Conservation (phyloP, 306 rosid genomes). For the Calophaca sinica region DNA sequence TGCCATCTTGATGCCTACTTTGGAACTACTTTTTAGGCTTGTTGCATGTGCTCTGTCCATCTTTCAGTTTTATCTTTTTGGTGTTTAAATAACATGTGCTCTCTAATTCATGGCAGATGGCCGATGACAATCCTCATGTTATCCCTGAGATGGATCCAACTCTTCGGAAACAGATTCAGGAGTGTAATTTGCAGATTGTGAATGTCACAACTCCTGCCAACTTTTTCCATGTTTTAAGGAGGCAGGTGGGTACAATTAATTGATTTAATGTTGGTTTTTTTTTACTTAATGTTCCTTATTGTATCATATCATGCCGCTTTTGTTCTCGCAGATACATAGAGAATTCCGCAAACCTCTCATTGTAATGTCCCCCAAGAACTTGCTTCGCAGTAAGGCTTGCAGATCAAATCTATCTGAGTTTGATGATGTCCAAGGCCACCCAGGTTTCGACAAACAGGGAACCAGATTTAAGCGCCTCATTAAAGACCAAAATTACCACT, state of each 20-base stretch:
- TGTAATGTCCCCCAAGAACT: conserved; percentile 95
- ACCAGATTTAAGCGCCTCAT: conserved; percentile 97
- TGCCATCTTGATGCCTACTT: conserved; percentile 1
- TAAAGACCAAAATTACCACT: conserved; percentile 82
- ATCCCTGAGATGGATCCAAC: conserved; percentile 99
- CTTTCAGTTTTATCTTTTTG: neutral
- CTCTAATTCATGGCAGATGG: conserved; percentile 76
- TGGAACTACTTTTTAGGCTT: conserved; percentile 27
- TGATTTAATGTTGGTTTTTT: conserved; percentile 32
- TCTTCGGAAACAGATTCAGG: conserved; percentile 93
- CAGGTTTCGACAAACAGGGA: conserved; percentile 99
- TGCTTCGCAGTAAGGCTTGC: conserved; percentile 92
- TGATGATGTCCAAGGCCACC: conserved; percentile 98
- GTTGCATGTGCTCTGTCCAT: conserved; percentile 14
- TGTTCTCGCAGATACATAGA: conserved; percentile 68
- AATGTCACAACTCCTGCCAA: conserved; percentile 97
- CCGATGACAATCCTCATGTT: conserved; percentile 90
- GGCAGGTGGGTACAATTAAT: conserved; percentile 72
- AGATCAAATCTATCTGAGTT: conserved; percentile 92
- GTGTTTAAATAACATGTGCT: conserved; percentile 43
- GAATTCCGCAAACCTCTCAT: conserved; percentile 94
- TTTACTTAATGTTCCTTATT: neutral
- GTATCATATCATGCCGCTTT: conserved; percentile 38
- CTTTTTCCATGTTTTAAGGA: conserved; percentile 94
- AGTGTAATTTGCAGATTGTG: conserved; percentile 97